A percentile compares a stretch with the other conserved stretches of the same genome.
phyloP scores from a whole-genome alignment of 768 basidiomycete genomes.

The Panaeolus papilionaceus region DNA sequence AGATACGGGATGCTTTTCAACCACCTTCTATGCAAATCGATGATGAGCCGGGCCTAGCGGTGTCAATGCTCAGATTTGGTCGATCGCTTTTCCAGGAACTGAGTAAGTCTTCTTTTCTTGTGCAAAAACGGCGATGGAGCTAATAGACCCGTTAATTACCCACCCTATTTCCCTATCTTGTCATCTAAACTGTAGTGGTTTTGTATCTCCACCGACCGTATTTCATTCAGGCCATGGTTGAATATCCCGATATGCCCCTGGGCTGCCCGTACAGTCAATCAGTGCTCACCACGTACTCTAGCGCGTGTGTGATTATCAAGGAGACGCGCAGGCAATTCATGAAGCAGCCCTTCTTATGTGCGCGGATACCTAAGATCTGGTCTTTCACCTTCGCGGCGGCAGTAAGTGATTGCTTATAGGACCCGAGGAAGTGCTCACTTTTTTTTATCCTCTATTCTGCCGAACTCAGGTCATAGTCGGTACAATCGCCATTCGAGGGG shows the following conservation, averaged over 20 bases:
- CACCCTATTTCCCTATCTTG: constrained; percentile 9
- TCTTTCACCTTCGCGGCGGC: constrained; percentile 60
- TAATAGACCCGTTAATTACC: constrained; percentile 11
- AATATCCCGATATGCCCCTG: constrained; percentile 53
- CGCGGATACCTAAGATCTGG: constrained; percentile 67
- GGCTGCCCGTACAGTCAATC: constrained; percentile 55
- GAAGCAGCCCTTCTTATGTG: constrained; percentile 50
- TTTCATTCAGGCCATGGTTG: constrained; percentile 61
- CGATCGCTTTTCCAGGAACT: constrained; percentile 53
- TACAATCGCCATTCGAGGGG: constrained; percentile 55
- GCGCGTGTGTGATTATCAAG: constrained; percentile 53
- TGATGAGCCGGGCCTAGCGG: constrained; percentile 36
- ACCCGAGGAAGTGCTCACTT: neutral
- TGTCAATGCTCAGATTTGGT: constrained; percentile 47
- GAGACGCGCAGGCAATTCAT: constrained; percentile 47
- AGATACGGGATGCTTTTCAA: constrained; percentile 42
- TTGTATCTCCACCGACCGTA: constrained; percentile 62
- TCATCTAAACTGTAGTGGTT: constrained; percentile 44
- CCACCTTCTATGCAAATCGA: neutral
- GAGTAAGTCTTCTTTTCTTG: constrained; percentile 36
- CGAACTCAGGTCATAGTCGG: constrained; percentile 55
- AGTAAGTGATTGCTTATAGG: constrained; percentile 36
- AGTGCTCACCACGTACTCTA: constrained; percentile 56
- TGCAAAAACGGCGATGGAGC: neutral
- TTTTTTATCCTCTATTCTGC: neutral